These are phyloP conservation scores for Penicillium sp. DNA, from an alignment of 2,329 filamentous ascomycete species.

Conservation along the genomic window DNA sequence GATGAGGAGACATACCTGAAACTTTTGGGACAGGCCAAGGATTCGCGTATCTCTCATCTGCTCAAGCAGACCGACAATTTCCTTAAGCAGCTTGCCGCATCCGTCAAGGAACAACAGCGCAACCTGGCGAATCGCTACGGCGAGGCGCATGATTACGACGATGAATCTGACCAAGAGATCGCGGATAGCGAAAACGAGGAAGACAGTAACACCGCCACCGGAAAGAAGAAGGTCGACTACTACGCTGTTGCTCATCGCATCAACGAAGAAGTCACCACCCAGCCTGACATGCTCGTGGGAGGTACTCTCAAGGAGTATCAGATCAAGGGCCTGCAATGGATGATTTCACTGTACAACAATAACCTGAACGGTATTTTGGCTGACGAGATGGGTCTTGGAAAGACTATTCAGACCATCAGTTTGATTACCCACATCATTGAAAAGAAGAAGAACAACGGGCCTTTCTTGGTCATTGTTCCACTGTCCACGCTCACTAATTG, in stretches of 20 bases:
- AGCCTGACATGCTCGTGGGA: constrained; percentile 84
- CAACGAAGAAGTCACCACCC: constrained; percentile 83
- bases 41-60: constrained; percentile 97
- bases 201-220: constrained; percentile 55
- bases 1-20: constrained; percentile 99
- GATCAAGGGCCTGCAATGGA: constrained; percentile 98
- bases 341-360: constrained; percentile 99
- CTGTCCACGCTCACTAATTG: constrained; percentile 97
- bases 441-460: constrained; percentile 85
- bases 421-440: constrained; percentile 97
- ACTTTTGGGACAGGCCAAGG: constrained; percentile 95
- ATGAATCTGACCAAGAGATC: constrained; percentile 66
- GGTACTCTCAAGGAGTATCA: constrained; percentile 96
- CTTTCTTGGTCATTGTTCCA: constrained; percentile 94
- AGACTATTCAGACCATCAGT: constrained; percentile 98
- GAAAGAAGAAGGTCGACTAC: constrained; percentile 85
- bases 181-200: constrained; percentile 66
- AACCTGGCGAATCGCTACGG: constrained; percentile 78
- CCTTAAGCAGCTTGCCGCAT: constrained; percentile 90
- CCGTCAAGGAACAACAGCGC: constrained; percentile 90
- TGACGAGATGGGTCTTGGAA: constrained; percentile 99
- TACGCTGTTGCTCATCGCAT: constrained; percentile 96
- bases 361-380: constrained; percentile 98
- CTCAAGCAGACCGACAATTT: constrained; percentile 97
- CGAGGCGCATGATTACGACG: constrained; percentile 56